Base-by-base conservation (phyloP, 1,284 basidiomycete species). In the Mycena sp. region DNA sequence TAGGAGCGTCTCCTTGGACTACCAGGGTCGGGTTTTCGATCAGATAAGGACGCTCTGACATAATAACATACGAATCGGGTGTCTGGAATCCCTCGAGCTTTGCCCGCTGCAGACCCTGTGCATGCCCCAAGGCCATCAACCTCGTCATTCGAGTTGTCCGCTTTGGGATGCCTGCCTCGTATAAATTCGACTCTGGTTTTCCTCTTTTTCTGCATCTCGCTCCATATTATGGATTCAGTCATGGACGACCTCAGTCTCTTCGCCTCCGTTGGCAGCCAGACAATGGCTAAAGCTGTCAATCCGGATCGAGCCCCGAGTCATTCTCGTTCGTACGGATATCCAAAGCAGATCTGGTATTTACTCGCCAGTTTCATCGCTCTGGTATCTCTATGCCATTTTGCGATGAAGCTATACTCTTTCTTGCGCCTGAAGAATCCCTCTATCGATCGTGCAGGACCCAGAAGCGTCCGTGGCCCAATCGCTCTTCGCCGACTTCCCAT, bases 341-440 rank as follows among this genome's bases (percentile, higher is more conserved):
- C 82, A 19, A 64, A 72, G 5, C 61, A 76, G 58, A 67, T 78
- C 1, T 84, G 83, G 82, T 76, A 77, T 54, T 67, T 75, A 56
- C 58, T 84, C 4, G 71, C 72, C 2, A 49, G 62, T 56, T 76
- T 82, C 66, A 70, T 85, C 9, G 69, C 67, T 29, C 48, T 77
- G 6, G 64, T 83, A 35, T 71, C 76, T 6, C 4, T 79, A 26
- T 75, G 64, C 63, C 77, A 81, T 19, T 56, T 74, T 52, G 14
- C 35, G 0, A 25, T n/a, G 11, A 10, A 10, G 12, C n/a, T 51
- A 9, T 1, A 35, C 17, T 35, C 48, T 28, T 46, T 51, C 25
- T 6, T 51, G 9, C 40, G 43, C 28, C 51, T 48, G 30, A 60
- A 48, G 17, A 37, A 19, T 10, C 48, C 19, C 11, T n/a, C 25